Evolutionary conservation across 441 rosid species (phyloP), one percentile per base, ranked within the genome.

Genomic region (Breynia disticha): DNA sequence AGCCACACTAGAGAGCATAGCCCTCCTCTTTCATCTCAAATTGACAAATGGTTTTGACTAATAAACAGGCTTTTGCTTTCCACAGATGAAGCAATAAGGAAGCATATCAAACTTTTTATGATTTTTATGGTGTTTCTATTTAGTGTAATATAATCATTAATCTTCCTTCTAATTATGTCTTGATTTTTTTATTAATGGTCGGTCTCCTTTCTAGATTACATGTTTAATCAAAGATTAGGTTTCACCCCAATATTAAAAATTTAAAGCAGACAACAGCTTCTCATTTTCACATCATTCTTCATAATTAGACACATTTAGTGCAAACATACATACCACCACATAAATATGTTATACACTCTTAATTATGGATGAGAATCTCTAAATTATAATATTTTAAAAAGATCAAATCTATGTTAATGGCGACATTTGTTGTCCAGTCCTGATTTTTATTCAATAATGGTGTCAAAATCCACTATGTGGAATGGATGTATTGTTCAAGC

Each of bases 161-260:
- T 56, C 67, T 44, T 56, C 50, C 55, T 64, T 51, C 18, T 68
- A 67, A 72, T 63, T 58, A 52, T 61, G 66, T 69, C 52, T 55
- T 62, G 60, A 41, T 55, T 65, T 52, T 13, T 62, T 60, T 63
- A 59, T 63, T 65, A 76, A 62, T 64, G 71, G 75, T 59, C 76
- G 64, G 81, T 76, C 72, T 72, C 55, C 55, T 28, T 79, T 77
- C 77, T 65, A 59, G 72, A 74, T 53, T 50, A 59, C 63, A 64
- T 41, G 38, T 6, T 11, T 41, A 19, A 61, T 55, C 42, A 64
- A 52, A 53, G 60, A 70, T 76, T 74, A 70, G 77, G 80, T 56
- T 61, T 61, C 61, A 56, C 49, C 48, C 60, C 76, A 72, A 72
- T n/a, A n/a, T n/a, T n/a, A n/a, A 63, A 53, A 55, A 16, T 3